A percentile compares a stretch with the other conserved stretches of the same genome.
Evolutionary conservation across 139 green algal genomes (phyloP).

Genomic region (Edaphochlamys debaryana): DNA sequence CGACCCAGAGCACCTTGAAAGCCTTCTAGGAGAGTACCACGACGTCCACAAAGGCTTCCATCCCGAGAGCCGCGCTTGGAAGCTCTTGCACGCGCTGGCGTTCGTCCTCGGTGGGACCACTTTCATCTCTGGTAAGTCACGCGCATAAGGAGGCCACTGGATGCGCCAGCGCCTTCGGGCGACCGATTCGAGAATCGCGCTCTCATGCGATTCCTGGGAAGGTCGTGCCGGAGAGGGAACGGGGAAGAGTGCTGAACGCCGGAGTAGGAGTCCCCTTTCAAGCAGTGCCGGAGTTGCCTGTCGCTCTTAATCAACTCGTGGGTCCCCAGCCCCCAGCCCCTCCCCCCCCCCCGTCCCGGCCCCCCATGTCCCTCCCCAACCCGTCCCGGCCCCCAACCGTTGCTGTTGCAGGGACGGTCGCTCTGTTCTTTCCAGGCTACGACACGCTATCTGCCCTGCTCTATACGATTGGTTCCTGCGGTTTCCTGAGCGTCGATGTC

Average conservation of each 20-base stretch:
- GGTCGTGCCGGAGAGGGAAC: no score
- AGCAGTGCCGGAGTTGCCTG: neutral
- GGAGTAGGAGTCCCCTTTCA: neutral
- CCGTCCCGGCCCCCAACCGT: no score
- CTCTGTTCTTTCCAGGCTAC: constrained; percentile 34
- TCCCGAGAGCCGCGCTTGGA: neutral
- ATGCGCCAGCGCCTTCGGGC: neutral
- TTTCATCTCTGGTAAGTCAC: constrained; percentile 6
- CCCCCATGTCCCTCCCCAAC: no score
- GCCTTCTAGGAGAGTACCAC: constrained; percentile 10
- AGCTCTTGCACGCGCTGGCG: neutral
- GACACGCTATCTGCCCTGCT: constrained; percentile 24
- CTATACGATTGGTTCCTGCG: constrained; percentile 42
- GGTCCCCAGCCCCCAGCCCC: no score
- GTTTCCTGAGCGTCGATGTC: constrained; percentile 39
- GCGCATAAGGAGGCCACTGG: neutral
- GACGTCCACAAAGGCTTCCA: constrained; percentile 14
- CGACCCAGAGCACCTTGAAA: constrained; percentile 11
- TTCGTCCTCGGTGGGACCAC: constrained; percentile 13
- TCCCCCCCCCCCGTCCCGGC: neutral
- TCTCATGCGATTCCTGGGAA: no score
- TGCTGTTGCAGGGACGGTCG: constrained; percentile 31
- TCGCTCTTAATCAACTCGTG: neutral
- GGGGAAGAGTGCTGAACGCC: neutral
- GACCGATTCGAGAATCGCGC: no score